Evolutionary conservation across 2,329 filamentous ascomycete species (phyloP).

Genomic region (Cladosporium sp.): DNA sequence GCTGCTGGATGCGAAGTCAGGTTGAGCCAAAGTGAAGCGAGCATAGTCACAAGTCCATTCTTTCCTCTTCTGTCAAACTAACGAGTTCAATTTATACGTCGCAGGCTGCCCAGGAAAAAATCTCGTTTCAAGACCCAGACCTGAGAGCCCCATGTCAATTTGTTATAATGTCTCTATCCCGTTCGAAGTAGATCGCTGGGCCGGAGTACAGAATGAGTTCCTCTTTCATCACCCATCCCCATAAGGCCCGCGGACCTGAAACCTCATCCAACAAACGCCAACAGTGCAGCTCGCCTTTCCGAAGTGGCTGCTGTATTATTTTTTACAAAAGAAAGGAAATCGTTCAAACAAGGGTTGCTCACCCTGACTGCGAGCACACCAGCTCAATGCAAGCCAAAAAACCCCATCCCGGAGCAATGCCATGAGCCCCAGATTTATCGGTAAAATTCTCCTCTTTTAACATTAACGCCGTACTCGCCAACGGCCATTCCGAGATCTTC

Average conservation of each 20-base stretch:
- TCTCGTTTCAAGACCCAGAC: background rate
- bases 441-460: conserved; percentile 97
- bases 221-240: background rate
- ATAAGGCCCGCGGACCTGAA: background rate
- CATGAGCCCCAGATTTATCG: conserved; percentile 55
- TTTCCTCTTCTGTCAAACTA: too few relatives aligned
- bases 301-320: background rate
- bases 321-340: too few relatives aligned
- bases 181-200: background rate
- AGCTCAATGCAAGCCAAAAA: background rate
- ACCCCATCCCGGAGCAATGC: background rate
- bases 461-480: conserved; percentile 94
- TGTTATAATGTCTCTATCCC: background rate
- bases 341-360: too few relatives aligned
- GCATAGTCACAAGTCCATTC: too few relatives aligned
- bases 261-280: background rate
- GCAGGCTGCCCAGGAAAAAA: background rate
- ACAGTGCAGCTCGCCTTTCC: background rate
- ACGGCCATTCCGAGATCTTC: conserved; percentile 98
- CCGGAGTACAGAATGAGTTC: background rate
- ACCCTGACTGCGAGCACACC: too few relatives aligned
- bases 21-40: too few relatives aligned
- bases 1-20: too few relatives aligned
- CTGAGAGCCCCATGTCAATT: background rate
- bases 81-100: background rate